These are phyloP conservation scores for Penicillium sp. DNA, from an alignment of 2,329 filamentous ascomycete genomes.

Conservation along the genomic window DNA sequence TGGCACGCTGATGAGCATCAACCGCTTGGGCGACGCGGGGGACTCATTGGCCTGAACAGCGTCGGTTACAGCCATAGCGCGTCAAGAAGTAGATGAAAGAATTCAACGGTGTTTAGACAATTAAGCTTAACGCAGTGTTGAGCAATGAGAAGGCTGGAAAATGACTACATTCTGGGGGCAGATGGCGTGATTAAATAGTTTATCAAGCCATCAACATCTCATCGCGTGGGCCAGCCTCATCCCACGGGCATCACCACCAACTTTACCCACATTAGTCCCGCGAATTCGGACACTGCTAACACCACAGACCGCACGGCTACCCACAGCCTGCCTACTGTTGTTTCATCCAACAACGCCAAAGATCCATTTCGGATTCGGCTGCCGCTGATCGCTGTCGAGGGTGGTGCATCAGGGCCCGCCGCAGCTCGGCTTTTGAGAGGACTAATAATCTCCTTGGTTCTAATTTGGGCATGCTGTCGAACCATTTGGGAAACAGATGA, in stretches of 20 bases:
- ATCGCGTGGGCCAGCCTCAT: not conserved
- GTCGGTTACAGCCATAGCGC: not conserved
- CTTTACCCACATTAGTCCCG: not conserved
- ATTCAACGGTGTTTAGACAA: not conserved
- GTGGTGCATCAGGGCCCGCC: not conserved
- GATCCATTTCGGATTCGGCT: not conserved
- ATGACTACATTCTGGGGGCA: constrained; percentile 5
- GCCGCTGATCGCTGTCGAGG: not conserved
- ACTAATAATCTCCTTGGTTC: not conserved
- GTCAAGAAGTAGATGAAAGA: not conserved
- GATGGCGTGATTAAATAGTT: constrained; percentile 17
- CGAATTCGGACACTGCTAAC: not conserved
- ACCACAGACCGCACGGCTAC: not conserved
- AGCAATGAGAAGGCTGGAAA: constrained; percentile 13
- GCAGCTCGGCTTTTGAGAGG: not conserved
- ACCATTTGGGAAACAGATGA: not conserved
- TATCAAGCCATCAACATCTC: not conserved
- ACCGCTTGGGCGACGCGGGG: constrained; percentile 2
- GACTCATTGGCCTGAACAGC: not conserved
- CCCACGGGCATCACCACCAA: not conserved
- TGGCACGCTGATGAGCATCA: constrained; percentile 17
- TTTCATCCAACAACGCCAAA: not conserved
- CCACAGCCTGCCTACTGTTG: not conserved
- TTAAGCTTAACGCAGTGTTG: constrained; percentile 14
- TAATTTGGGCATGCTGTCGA: not conserved